These are phyloP conservation scores for Neofusicoccum sp. DNA, from an alignment of 2,329 filamentous ascomycete species.

Conservation along the genomic window DNA sequence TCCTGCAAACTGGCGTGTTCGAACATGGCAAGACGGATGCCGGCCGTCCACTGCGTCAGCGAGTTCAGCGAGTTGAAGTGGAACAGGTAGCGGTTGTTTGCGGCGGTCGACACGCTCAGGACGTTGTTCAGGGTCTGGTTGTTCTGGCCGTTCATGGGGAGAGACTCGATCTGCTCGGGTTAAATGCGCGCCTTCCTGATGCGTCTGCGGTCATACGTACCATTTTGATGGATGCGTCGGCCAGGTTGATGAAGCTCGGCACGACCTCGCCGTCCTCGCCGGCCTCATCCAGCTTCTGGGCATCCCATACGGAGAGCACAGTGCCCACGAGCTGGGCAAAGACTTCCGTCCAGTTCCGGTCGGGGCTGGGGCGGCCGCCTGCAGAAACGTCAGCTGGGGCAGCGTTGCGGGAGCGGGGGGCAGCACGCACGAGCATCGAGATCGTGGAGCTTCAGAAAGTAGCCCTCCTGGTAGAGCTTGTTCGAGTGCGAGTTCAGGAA, in stretches of 20 bases:
- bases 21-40: slow-evolving; percentile 89
- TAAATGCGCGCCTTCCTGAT: not conserved
- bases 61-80: slow-evolving; percentile 96
- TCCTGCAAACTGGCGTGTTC: slow-evolving; percentile 92
- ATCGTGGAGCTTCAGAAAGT: slow-evolving; percentile 95
- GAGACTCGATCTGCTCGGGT: slow-evolving; percentile 56
- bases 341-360: slow-evolving; percentile 92
- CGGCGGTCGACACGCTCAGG: slow-evolving; percentile 90
- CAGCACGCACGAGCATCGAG: slow-evolving; percentile 76
- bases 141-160: slow-evolving; percentile 75
- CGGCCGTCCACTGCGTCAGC: slow-evolving; percentile 91
- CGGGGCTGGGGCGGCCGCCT: slow-evolving; percentile 84
- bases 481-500: slow-evolving; percentile 94
- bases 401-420: not conserved
- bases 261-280: slow-evolving; percentile 81
- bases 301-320: slow-evolving; percentile 93
- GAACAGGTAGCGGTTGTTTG: slow-evolving; percentile 89
- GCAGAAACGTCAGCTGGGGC: slow-evolving; percentile 28
- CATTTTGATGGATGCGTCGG: slow-evolving; percentile 98
- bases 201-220: slow-evolving; percentile 48
- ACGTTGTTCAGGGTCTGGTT: slow-evolving; percentile 90
- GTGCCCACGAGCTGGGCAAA: slow-evolving; percentile 96
- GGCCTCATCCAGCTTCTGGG: slow-evolving; percentile 82
- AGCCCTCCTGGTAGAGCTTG: slow-evolving; percentile 96
- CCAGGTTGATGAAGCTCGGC: slow-evolving; percentile 92